phyloP scores from a whole-genome alignment of 805 yeast genomes.

The Hanseniaspora hatyaiensis region DNA sequence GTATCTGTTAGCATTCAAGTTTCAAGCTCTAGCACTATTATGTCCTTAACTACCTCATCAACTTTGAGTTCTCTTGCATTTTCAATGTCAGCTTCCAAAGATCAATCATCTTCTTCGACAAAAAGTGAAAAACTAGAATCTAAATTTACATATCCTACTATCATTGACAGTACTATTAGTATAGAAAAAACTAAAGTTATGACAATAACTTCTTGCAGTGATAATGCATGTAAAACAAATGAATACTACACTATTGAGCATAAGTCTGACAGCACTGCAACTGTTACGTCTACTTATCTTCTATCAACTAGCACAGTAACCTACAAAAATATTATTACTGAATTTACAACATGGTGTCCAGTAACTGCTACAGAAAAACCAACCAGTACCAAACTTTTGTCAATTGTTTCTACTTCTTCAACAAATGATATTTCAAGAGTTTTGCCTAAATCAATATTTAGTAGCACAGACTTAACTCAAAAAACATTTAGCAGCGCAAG shows the following conservation, averaged over 20 bases:
- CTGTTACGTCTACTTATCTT: slow-evolving; percentile 3
- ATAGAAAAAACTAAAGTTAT: slow-evolving; percentile 11
- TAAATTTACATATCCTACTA: slow-evolving; percentile 1
- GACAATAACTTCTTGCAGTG: slow-evolving; percentile 12
- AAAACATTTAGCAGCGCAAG: too few relatives aligned
- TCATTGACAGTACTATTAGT: slow-evolving; percentile 11
- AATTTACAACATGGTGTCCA: slow-evolving; percentile 17
- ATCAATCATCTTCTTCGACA: background rate
- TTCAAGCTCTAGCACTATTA: too few relatives aligned
- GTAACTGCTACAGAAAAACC: background rate
- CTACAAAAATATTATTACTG: slow-evolving; percentile 3
- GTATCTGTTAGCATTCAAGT: too few relatives aligned
- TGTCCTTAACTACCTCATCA: background rate
- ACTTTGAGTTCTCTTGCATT: background rate
- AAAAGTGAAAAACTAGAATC: too few relatives aligned
- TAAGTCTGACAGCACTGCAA: background rate
- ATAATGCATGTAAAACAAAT: slow-evolving; percentile 11
- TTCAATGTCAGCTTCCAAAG: background rate
- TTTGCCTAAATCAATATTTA: background rate
- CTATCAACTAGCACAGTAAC: slow-evolving; percentile 6
- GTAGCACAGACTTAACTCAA: too few relatives aligned
- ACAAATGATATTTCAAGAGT: background rate
- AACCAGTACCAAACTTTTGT: background rate
- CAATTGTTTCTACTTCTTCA: background rate
- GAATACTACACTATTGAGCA: background rate